Evolutionary conservation across 805 yeast species (phyloP).

Genomic region (Teunomyces atbi): DNA sequence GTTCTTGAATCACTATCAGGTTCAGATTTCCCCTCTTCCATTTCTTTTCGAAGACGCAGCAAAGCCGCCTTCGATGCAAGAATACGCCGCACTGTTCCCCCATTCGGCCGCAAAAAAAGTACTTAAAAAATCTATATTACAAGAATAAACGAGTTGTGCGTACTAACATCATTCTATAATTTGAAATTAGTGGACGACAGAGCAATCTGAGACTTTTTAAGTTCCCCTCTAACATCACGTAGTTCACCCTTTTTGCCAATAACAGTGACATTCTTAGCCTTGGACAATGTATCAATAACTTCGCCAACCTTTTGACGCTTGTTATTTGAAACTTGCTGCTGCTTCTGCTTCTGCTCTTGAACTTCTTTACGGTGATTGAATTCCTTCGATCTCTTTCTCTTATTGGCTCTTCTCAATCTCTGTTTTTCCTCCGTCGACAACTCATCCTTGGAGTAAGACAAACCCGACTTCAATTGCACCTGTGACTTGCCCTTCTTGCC

Average conservation of each 20-base stretch:
- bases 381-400: conserved; percentile 71
- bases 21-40: background rate
- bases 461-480: conserved; percentile 71
- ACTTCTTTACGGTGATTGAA: conserved; percentile 34
- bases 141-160: background rate
- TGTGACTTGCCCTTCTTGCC: conserved; percentile 44
- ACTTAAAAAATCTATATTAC: background rate
- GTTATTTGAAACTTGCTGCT: conserved; percentile 28
- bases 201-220: conserved; percentile 44
- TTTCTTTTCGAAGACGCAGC: background rate
- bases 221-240: conserved; percentile 69
- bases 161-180: conserved; percentile 19
- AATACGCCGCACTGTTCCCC: background rate
- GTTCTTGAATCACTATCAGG: background rate
- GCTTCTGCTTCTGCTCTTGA: conserved; percentile 26
- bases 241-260: conserved; percentile 74
- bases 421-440: conserved; percentile 81
- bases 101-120: background rate
- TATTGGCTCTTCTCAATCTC: conserved; percentile 80
- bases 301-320: conserved; percentile 57
- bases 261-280: conserved; percentile 74
- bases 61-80: background rate
- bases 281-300: conserved; percentile 66
- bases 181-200: conserved; percentile 29
- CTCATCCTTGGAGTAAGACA: conserved; percentile 78